These are phyloP conservation scores for Lachnellula subtilissima DNA, from an alignment of 2,329 filamentous ascomycete species.

Conservation along the genomic window DNA sequence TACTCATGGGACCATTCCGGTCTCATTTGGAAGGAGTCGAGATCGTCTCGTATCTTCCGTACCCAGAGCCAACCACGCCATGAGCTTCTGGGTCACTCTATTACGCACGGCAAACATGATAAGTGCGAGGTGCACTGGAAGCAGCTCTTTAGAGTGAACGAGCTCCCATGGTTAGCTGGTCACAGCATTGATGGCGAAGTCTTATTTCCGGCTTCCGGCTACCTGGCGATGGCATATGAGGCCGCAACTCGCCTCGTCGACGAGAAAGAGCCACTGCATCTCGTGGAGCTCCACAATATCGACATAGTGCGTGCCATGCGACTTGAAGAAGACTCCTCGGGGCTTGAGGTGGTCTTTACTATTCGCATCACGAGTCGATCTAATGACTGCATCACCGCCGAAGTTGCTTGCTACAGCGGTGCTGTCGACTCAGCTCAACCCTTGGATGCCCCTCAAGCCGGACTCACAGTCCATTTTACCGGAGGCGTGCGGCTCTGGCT, in stretches of 20 bases:
- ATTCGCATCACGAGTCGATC: neutral
- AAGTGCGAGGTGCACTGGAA: conserved; percentile 10
- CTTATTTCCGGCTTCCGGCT: conserved; percentile 43
- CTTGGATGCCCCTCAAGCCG: neutral
- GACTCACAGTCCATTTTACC: neutral
- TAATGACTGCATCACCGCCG: neutral
- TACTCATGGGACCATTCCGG: conserved; percentile 17
- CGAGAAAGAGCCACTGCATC: neutral
- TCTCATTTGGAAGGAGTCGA: conserved; percentile 14
- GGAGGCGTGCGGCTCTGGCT: neutral
- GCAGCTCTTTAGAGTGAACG: conserved; percentile 15
- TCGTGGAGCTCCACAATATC: neutral
- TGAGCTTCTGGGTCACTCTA: conserved; percentile 9
- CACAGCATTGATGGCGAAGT: conserved; percentile 35
- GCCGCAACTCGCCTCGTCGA: conserved; percentile 29
- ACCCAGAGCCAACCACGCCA: conserved; percentile 3
- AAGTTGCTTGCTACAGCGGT: neutral
- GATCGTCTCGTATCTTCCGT: neutral
- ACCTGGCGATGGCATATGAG: conserved; percentile 43
- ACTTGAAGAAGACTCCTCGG: neutral
- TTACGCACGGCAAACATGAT: neutral
- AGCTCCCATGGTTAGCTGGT: conserved; percentile 41
- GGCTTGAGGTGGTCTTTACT: neutral
- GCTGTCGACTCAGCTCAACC: neutral
- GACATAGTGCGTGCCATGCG: conserved; percentile 8